Evolutionary conservation across 352 stramenopile genomes (phyloP).

Genomic region (Globisporangium sylvaticum): DNA sequence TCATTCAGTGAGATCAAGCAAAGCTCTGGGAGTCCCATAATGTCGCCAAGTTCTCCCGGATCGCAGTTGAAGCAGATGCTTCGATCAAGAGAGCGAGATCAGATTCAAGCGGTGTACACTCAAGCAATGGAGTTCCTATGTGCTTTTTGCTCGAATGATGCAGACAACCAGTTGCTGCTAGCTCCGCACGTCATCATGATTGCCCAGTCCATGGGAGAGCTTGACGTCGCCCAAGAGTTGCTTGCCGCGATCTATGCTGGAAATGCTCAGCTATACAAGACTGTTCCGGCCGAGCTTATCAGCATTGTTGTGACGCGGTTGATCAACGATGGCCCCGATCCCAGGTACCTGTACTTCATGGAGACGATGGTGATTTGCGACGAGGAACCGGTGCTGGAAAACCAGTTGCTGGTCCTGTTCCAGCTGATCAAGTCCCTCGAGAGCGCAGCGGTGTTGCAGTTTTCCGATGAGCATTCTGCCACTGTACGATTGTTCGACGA

Average conservation of each 20-base stretch:
- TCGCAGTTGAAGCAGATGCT: slow-evolving; percentile 31
- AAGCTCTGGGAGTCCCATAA: background rate
- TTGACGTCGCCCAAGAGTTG: slow-evolving; percentile 59
- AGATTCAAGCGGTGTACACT: slow-evolving; percentile 51
- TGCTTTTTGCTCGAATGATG: slow-evolving; percentile 40
- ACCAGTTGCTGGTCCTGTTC: slow-evolving; percentile 64
- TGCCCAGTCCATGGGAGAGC: slow-evolving; percentile 42
- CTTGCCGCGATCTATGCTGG: slow-evolving; percentile 47
- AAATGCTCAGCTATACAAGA: slow-evolving; percentile 50
- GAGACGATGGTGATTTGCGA: slow-evolving; percentile 58
- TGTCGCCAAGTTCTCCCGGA: slow-evolving; percentile 17
- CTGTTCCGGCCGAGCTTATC: slow-evolving; percentile 51
- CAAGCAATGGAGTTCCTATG: slow-evolving; percentile 59
- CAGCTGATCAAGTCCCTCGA: slow-evolving; percentile 66
- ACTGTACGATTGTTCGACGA: slow-evolving; percentile 25
- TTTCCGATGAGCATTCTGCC: slow-evolving; percentile 41
- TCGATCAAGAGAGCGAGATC: slow-evolving; percentile 39
- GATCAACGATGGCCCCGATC: slow-evolving; percentile 35
- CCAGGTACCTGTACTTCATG: slow-evolving; percentile 55
- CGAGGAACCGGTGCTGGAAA: slow-evolving; percentile 54
- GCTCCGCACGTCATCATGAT: slow-evolving; percentile 48
- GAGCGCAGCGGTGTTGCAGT: slow-evolving; percentile 41
- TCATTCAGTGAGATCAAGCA: slow-evolving; percentile 13
- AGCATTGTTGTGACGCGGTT: slow-evolving; percentile 47
- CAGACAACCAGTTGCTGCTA: slow-evolving; percentile 46